Evolutionary conservation across 108 stramenopile genomes (phyloP).

Genomic region (Aurantiochytrium sp.): DNA sequence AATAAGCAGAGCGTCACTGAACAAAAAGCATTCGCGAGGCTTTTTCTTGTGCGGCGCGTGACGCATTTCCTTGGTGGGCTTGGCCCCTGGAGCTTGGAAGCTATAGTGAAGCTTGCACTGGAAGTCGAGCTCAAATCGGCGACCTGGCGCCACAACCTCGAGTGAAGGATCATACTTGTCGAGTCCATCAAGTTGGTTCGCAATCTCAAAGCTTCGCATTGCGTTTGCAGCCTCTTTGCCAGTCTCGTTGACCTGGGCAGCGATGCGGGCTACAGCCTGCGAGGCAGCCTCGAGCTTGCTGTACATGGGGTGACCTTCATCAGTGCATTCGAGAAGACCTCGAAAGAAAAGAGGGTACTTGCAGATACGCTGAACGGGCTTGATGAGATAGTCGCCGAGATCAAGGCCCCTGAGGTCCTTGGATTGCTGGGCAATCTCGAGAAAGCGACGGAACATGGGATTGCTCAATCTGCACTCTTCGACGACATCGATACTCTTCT

Average conservation of each 20-base stretch:
- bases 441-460: background rate
- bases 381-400: slow-evolving; percentile 13
- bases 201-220: background rate
- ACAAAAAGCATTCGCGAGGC: background rate
- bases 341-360: slow-evolving; percentile 10
- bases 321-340: background rate
- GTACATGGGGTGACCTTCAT: background rate
- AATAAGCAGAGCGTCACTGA: background rate
- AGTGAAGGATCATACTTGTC: slow-evolving; percentile 9
- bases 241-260: slow-evolving; percentile 2
- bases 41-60: slow-evolving; percentile 7
- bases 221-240: background rate
- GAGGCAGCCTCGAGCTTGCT: background rate
- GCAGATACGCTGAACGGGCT: slow-evolving; percentile 9
- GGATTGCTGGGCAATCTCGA: background rate
- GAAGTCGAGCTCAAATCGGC: background rate
- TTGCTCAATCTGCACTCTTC: background rate
- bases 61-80: slow-evolving; percentile 14
- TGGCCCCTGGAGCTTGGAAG: background rate
- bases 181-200: background rate
- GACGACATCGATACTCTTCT: background rate
- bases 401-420: background rate
- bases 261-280: background rate
- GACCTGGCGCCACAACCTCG: background rate
- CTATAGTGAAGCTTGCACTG: slow-evolving; percentile 5